Evolutionary conservation across 495 filamentous ascomycete species (phyloP).

Genomic region (Hypoxylon rickii): DNA sequence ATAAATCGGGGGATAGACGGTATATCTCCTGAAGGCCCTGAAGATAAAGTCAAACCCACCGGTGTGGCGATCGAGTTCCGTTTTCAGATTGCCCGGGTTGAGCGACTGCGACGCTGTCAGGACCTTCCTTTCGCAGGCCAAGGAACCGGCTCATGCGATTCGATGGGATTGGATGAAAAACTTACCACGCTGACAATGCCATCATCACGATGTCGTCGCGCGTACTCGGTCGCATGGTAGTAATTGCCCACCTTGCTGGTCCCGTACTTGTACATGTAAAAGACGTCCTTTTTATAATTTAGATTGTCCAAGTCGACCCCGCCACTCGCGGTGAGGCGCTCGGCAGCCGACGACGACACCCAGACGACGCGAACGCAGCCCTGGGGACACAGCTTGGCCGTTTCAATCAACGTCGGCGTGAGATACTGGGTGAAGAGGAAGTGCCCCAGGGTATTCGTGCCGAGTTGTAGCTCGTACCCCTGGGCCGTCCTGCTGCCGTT

Average conservation of each 20-base stretch:
- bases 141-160: too few relatives aligned
- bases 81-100: constrained; percentile 52
- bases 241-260: constrained; percentile 51
- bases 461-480: constrained; percentile 48
- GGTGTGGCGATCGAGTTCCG: constrained; percentile 47
- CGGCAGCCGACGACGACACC: constrained; percentile 41
- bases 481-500: constrained; percentile 38
- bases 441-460: constrained; percentile 45
- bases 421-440: constrained; percentile 55
- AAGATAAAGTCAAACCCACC: too few relatives aligned
- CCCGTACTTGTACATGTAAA: constrained; percentile 39
- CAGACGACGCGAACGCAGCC: constrained; percentile 52
- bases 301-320: constrained; percentile 43
- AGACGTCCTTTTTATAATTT: constrained; percentile 36
- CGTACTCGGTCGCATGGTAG: constrained; percentile 45
- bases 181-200: constrained; percentile 41
- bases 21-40: constrained; percentile 16
- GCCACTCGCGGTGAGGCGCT: constrained; percentile 29
- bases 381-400: constrained; percentile 40
- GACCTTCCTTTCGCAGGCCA: too few relatives aligned
- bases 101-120: constrained; percentile 34
- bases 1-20: constrained; percentile 36
- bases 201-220: constrained; percentile 36
- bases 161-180: too few relatives aligned
- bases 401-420: constrained; percentile 47